Evolutionary conservation across 164 flowering plant species (phyloP), one percentile per base, ranked within the genome.

Genomic region (Santalum album): DNA sequence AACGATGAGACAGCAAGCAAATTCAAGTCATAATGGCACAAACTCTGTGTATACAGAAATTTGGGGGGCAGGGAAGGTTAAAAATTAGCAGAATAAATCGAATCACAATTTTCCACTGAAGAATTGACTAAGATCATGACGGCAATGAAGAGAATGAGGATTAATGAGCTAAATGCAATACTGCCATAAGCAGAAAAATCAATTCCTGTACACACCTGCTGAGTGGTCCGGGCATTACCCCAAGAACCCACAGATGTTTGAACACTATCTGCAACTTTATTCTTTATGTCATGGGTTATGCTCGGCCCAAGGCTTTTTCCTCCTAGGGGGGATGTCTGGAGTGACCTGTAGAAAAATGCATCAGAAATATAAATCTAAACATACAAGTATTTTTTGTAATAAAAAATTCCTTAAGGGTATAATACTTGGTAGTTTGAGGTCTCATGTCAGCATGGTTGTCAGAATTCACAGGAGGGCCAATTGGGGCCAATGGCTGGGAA

Each of bases 401-500:
- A 24, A 5, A 29, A 44, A 23, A 3, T 32, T 19, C 9, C 27
- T 14, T 29, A 1, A 20, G 16, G 36, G 23, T 42, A 27, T 34
- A 3, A 61, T 72, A 88, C 96, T 76, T 88, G 25, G 54, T 61
- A 25, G 62, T 46, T 49, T 67, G 75, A 12, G 77, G 55, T 72
- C 72, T 78, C 15, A 18, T 60, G 56, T 74, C 82, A 61, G 79
- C 54, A 49, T 68, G 78, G 27, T 58, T 40, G 63, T 83, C 94
- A 71, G 56, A 19, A 59, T 67, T 75, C 53, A 63, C 48, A 36
- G 94, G 55, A 60, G 94, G 87, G 47, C 98, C 95, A 64, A 84
- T 84, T 20, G 92, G 92, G 43, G 90, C 80, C 69, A 81, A 56
- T 34, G 78, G 77, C 51, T 79, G 94, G 15, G 90, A 73, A 24